Evolutionary conservation across 1,284 basidiomycete species (phyloP).

Genomic region (Cerrena zonata): DNA sequence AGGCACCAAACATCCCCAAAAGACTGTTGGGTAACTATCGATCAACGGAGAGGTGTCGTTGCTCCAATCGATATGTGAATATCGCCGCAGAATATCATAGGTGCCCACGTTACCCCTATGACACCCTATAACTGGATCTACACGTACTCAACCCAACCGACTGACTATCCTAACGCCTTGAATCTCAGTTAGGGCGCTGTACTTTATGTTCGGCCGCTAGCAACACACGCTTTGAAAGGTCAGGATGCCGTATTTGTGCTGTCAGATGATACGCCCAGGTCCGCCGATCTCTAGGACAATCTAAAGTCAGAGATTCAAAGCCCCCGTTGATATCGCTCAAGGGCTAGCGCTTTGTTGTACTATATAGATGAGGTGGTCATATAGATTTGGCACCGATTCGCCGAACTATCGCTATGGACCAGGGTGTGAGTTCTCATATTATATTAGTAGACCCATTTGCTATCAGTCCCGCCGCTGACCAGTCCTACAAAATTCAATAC

Average conservation of each 20-base stretch:
- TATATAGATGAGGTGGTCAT: not conserved
- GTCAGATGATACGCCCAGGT: not conserved
- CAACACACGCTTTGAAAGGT: not conserved
- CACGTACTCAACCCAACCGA: not conserved
- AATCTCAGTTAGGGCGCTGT: not conserved
- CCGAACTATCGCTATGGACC: too few relatives aligned
- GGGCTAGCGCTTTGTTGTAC: not conserved
- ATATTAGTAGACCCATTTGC: not conserved
- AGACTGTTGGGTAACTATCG: too few relatives aligned
- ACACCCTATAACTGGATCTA: too few relatives aligned
- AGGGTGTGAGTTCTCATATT: not conserved
- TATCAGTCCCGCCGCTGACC: not conserved
- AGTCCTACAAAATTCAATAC: not conserved
- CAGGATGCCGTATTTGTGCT: not conserved
- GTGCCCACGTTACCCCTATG: too few relatives aligned
- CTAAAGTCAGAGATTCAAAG: not conserved
- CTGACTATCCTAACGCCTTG: not conserved
- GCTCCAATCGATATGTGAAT: too few relatives aligned
- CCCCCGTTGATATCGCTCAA: not conserved
- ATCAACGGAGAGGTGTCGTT: too few relatives aligned
- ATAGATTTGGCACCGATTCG: not conserved
- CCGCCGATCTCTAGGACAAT: not conserved
- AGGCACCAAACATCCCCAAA: too few relatives aligned
- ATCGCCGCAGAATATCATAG: too few relatives aligned
- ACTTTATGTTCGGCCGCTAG: not conserved